Evolutionary conservation across 176 grass and related monocot genomes (phyloP).

Genomic region (Panicum miliaceum): DNA sequence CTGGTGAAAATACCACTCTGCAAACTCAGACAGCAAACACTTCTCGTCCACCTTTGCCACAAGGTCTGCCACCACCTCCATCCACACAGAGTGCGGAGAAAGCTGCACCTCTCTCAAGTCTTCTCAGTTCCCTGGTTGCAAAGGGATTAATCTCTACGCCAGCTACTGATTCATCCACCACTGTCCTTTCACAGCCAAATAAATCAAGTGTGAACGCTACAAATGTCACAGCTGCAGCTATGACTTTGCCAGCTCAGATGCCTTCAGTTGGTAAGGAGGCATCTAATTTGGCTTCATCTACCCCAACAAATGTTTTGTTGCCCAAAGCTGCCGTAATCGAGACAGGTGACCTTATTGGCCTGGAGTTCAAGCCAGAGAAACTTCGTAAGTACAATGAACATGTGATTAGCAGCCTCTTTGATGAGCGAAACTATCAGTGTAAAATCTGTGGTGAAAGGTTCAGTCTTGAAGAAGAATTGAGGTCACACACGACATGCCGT

Average conservation of each 20-base stretch:
- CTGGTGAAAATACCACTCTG: slow-evolving; percentile 38
- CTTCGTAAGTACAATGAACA: slow-evolving; percentile 71
- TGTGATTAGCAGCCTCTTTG: slow-evolving; percentile 74
- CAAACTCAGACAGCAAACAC: slow-evolving; percentile 34
- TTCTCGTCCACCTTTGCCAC: slow-evolving; percentile 70
- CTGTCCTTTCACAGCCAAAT: slow-evolving; percentile 30
- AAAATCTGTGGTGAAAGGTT: slow-evolving; percentile 78
- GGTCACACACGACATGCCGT: slow-evolving; percentile 55
- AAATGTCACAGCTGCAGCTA: slow-evolving; percentile 38
- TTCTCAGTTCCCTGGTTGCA: slow-evolving; percentile 89
- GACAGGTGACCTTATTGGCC: slow-evolving; percentile 60
- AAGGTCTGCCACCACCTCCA: slow-evolving; percentile 58
- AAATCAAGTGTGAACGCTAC: slow-evolving; percentile 36
- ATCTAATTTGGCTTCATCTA: slow-evolving; percentile 33
- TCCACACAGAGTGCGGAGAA: slow-evolving; percentile 43
- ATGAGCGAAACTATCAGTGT: slow-evolving; percentile 73
- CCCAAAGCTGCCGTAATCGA: slow-evolving; percentile 33
- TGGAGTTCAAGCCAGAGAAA: slow-evolving; percentile 75
- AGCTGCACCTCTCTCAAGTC: slow-evolving; percentile 74
- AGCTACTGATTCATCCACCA: slow-evolving; percentile 50
- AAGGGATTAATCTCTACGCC: slow-evolving; percentile 90
- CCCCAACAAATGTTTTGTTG: slow-evolving; percentile 17
- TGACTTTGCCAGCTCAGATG: slow-evolving; percentile 4
- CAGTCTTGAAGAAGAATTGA: slow-evolving; percentile 62
- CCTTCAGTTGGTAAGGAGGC: slow-evolving; percentile 44